These are phyloP conservation scores for Acmispon strigosus DNA, from an alignment of 306 rosid genomes.

Conservation along the genomic window DNA sequence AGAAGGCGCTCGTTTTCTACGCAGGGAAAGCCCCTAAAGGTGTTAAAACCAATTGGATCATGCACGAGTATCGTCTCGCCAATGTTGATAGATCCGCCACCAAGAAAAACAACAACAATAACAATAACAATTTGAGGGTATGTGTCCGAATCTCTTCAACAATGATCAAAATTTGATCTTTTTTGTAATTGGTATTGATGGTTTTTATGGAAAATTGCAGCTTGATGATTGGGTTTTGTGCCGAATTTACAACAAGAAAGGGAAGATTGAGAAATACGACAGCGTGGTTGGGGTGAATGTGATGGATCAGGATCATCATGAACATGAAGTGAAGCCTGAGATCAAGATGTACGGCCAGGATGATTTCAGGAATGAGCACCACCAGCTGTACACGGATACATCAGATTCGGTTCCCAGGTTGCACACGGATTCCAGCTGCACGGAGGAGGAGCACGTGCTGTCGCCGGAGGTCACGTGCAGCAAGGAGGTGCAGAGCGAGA, in stretches of 20 bases:
- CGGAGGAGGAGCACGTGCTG: conserved; percentile 61
- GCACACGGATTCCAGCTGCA: conserved; percentile 60
- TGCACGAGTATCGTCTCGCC: conserved; percentile 97
- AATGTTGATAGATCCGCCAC: conserved; percentile 84
- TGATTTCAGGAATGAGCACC: conserved; percentile 12
- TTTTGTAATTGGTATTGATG: background rate
- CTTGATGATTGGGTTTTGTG: conserved; percentile 96
- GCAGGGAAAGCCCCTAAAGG: conserved; percentile 90
- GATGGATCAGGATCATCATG: conserved; percentile 22
- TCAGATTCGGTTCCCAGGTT: conserved; percentile 62
- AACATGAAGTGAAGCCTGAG: conserved; percentile 49
- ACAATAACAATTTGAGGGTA: conserved; percentile 52
- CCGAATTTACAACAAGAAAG: conserved; percentile 92
- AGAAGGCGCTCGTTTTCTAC: conserved; percentile 89
- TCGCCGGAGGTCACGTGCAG: conserved; percentile 74
- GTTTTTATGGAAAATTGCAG: conserved; percentile 33
- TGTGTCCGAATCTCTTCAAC: background rate
- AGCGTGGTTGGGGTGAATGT: background rate
- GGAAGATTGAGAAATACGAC: conserved; percentile 50
- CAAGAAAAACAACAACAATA: conserved; percentile 45
- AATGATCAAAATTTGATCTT: too few species aligned
- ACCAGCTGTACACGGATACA: conserved; percentile 42
- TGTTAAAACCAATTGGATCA: conserved; percentile 89
- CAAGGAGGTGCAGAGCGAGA: conserved; percentile 70
- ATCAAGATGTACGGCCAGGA: conserved; percentile 19